Evolutionary conservation across 228 moss, liverwort and hornwort genomes (phyloP).

Genomic region (Sphagnum fallax): DNA sequence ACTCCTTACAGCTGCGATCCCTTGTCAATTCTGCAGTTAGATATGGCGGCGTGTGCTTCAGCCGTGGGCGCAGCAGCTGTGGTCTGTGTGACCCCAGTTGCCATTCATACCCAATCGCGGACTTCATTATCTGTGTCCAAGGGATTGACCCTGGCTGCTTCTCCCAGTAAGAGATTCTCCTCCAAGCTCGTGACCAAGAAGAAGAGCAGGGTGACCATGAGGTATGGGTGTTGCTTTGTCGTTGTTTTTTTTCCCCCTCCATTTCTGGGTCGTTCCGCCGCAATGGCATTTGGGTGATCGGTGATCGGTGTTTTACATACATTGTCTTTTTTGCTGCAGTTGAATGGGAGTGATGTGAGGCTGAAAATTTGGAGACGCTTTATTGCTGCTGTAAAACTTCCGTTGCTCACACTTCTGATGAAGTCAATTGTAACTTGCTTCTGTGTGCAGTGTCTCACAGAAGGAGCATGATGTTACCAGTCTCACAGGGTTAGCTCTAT

Average conservation of each 20-base stretch:
- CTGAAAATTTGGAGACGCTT: background rate
- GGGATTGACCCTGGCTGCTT: conserved; percentile 5
- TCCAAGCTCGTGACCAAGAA: conserved; percentile 4
- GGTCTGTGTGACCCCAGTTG: no score
- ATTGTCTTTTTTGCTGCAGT: background rate
- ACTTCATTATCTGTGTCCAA: background rate
- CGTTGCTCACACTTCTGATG: background rate
- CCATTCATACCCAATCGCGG: no score
- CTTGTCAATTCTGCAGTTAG: no score
- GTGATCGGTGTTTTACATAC: background rate
- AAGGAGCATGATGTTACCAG: conserved; percentile 6
- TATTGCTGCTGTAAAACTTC: background rate
- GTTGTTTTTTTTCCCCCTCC: background rate
- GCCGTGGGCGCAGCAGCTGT: no score
- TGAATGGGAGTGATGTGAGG: background rate
- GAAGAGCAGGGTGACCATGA: conserved; percentile 10
- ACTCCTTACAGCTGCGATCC: no score
- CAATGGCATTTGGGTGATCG: background rate
- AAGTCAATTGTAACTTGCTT: no score
- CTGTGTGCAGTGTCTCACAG: background rate
- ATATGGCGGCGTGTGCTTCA: no score
- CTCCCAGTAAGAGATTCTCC: background rate
- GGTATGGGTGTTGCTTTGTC: background rate
- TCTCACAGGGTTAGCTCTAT: conserved; percentile 7
- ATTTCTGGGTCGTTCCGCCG: background rate